Base-by-base conservation (phyloP, 139 green algal genomes). In the Picocystis salinarum region DNA sequence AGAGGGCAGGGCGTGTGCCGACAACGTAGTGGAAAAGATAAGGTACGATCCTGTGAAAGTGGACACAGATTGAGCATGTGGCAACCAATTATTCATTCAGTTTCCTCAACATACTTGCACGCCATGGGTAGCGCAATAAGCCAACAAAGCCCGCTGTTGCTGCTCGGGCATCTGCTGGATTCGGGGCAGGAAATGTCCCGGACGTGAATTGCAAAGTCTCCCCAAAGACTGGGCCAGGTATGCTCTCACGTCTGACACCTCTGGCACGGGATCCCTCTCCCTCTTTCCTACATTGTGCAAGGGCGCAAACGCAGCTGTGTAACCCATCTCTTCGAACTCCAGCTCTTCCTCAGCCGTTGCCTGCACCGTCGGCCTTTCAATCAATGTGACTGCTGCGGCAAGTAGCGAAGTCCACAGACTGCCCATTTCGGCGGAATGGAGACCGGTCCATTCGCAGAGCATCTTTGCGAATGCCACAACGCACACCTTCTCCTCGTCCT, bases 231-330 rank as follows among this genome's bases (percentile, higher is more conserved):
- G 23, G 2, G 62, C 68, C 24, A 85, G 45, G 45, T 57, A 55
- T 17, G 37, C 13, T 23, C 41, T 51, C 11, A 39, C 47, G 50
- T 77, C 57, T 7, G 60, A 11, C n/a, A 74, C 67, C 46, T 74
- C 59, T 1, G 39, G 39, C 24, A 74, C 48, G 12, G 71, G 70
- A 5, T 79, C 69, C 30, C 62, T 45, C 36, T 77, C 62, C 15
- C 53, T 46, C 45, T 49, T 61, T 12, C 51, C 44, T 11, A 81
- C 81, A 48, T 94, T 78, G 46, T 77, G 61, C 23, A 94, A 71
- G 44, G 71, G 56, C 1, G 77, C 77, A 53, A 59, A 72, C 11
- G 51, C 34, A 4, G 54, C 59, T 17, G 42, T 28, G 41, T 72
- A 72, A 11, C 61, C 62, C 3, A 33, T 31, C n/a, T 28, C 41